A percentile compares a stretch with the other conserved stretches of the same genome.
Evolutionary conservation across 495 filamentous ascomycete genomes (phyloP).

Genomic region (Articulospora tetracladia): DNA sequence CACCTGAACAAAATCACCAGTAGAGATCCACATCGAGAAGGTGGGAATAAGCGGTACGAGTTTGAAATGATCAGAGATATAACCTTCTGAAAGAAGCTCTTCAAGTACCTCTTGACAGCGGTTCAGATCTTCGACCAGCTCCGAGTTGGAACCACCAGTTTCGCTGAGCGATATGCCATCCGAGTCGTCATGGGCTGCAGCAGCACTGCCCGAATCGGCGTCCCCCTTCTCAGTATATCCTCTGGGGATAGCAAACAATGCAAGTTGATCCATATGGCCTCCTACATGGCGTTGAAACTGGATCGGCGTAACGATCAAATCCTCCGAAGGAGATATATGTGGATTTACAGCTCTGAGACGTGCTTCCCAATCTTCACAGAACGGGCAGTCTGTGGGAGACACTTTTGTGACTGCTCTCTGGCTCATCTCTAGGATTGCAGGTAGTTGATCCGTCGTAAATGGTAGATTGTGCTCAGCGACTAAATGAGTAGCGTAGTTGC

Average conservation of each 20-base stretch:
- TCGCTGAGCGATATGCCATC: background rate
- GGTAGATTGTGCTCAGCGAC: background rate
- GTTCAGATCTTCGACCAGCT: background rate
- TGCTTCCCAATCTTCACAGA: slow-evolving; percentile 18
- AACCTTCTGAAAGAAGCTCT: background rate
- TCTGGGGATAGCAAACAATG: slow-evolving; percentile 31
- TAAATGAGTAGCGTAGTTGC: background rate
- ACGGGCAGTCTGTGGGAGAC: slow-evolving; percentile 13
- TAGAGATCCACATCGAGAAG: background rate
- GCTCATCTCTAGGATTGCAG: slow-evolving; percentile 4
- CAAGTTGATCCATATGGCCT: slow-evolving; percentile 31
- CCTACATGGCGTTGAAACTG: slow-evolving; percentile 31
- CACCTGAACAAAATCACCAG: background rate
- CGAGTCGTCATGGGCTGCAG: background rate
- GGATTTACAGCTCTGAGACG: slow-evolving; percentile 2
- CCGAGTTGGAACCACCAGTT: background rate
- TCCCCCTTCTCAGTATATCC: slow-evolving; percentile 7
- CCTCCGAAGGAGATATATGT: background rate
- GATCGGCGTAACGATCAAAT: slow-evolving; percentile 13
- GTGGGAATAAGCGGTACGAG: background rate
- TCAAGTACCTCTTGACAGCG: background rate
- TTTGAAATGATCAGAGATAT: background rate
- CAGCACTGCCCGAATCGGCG: slow-evolving; percentile 3
- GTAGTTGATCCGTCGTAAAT: slow-evolving; percentile 4
- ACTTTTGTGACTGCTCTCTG: slow-evolving; percentile 4